Percentiles rank a stretch among this genome's conserved stretches.
These are phyloP conservation scores for Magnaporthales sp. DNA, from an alignment of 2,329 filamentous ascomycete species.

Conservation along the genomic window DNA sequence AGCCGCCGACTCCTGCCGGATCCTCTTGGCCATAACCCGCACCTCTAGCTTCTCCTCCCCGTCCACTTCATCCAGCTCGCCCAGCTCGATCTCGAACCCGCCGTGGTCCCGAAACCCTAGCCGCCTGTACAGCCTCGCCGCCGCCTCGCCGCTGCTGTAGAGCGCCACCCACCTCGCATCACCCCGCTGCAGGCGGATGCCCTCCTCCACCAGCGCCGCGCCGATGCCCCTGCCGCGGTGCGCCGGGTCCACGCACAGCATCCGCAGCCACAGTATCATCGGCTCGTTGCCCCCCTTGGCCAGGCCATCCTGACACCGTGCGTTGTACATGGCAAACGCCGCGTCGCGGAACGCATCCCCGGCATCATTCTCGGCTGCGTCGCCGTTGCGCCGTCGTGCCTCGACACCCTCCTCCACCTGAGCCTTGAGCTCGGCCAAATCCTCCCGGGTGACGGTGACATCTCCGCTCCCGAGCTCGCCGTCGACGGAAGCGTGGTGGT, in stretches of 20 bases:
- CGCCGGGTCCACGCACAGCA: not conserved
- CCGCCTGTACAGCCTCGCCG: not conserved
- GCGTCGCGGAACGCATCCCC: not conserved
- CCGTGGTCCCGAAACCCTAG: not conserved
- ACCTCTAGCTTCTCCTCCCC: not conserved
- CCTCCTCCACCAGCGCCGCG: not conserved
- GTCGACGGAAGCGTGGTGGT: not conserved
- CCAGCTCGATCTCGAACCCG: not conserved
- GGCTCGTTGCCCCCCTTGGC: not conserved
- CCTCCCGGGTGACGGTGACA: not conserved
- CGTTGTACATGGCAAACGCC: not conserved
- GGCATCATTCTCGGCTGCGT: not conserved
- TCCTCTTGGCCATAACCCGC: not conserved
- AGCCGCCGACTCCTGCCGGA: not conserved
- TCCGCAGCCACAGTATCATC: not conserved
- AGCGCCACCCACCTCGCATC: not conserved
- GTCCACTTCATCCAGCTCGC: not conserved
- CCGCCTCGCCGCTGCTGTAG: not conserved
- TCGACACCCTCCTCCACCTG: not conserved
- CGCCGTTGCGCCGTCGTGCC: not conserved
- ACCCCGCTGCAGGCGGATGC: not conserved
- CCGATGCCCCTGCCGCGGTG: not conserved
- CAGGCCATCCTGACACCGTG: not conserved
- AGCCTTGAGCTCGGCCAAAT: not conserved
- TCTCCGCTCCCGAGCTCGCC: not conserved